A percentile compares a stretch with the other conserved stretches of the same genome.
Evolutionary conservation across 2,329 filamentous ascomycete genomes (phyloP).

Genomic region (Cordyceps fumosorosea): DNA sequence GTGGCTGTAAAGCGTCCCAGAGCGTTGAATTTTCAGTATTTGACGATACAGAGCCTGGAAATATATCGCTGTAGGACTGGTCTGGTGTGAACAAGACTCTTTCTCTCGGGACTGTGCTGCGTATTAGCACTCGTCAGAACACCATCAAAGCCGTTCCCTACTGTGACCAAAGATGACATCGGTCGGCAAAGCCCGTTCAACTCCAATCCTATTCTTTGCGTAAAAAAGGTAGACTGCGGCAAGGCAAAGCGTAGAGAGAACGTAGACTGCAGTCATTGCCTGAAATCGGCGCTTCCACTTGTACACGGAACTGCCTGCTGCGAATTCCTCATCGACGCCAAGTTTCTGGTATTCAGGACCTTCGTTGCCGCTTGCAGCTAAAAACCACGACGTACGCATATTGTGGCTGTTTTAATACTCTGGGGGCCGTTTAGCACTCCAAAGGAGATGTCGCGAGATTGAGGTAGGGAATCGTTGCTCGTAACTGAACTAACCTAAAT

Average conservation of each 20-base stretch:
- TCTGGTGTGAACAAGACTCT: background rate
- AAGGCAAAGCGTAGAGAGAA: background rate
- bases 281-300: background rate
- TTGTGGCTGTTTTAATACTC: background rate
- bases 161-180: background rate
- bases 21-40: background rate
- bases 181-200: background rate
- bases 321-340: background rate
- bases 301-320: background rate
- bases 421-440: background rate
- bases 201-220: background rate
- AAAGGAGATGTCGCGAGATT: background rate
- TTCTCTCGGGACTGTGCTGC: background rate
- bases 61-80: background rate
- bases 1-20: background rate
- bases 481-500: background rate
- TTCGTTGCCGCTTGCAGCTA: background rate
- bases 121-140: background rate
- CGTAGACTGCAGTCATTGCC: background rate
- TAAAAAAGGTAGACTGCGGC: background rate
- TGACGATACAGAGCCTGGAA: background rate
- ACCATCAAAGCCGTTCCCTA: background rate
- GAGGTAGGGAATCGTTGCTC: background rate
- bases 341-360: background rate
- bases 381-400: background rate